Percentiles rank a stretch among this genome's conserved stretches.
Evolutionary conservation across 2,329 filamentous ascomycete species (phyloP).

Genomic region (Zalaria sp.): DNA sequence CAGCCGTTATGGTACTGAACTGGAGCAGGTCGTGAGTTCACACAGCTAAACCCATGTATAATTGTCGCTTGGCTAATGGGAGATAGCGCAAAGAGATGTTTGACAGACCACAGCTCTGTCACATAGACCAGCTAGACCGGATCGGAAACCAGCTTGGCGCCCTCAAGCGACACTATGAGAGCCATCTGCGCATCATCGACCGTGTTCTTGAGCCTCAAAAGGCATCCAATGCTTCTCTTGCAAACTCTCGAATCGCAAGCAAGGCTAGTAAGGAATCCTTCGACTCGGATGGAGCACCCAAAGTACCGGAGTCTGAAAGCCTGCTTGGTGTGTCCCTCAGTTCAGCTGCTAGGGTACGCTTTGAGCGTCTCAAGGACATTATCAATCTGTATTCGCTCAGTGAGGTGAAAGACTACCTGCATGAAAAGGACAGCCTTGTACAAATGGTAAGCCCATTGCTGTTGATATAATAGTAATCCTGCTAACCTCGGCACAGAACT

Average conservation of each 20-base stretch:
- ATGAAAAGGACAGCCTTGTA: constrained; percentile 57
- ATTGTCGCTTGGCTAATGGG: constrained; percentile 1
- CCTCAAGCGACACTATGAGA: constrained; percentile 45
- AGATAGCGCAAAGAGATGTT: constrained; percentile 39
- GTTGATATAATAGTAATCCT: not conserved
- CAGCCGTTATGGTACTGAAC: constrained; percentile 30
- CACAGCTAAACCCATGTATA: not conserved
- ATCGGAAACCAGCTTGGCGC: constrained; percentile 48
- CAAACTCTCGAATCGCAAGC: constrained; percentile 25
- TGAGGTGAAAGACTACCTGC: constrained; percentile 48
- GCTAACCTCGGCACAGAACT: constrained; percentile 40
- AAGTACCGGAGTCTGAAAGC: constrained; percentile 13
- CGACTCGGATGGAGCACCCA: not conserved
- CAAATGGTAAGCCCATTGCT: constrained; percentile 40
- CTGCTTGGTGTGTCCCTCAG: constrained; percentile 30
- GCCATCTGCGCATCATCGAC: constrained; percentile 45
- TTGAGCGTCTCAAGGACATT: constrained; percentile 44
- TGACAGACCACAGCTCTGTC: constrained; percentile 28
- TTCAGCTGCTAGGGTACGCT: constrained; percentile 40
- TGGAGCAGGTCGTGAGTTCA: constrained; percentile 34
- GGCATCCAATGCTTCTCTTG: constrained; percentile 27
- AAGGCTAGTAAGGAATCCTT: constrained; percentile 8
- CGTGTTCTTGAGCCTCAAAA: constrained; percentile 38
- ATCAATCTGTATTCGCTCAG: constrained; percentile 47
- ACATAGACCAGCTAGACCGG: constrained; percentile 40